Conservation (phyloP, 805 yeast species). For the Torulaspora microellipsoides region DNA sequence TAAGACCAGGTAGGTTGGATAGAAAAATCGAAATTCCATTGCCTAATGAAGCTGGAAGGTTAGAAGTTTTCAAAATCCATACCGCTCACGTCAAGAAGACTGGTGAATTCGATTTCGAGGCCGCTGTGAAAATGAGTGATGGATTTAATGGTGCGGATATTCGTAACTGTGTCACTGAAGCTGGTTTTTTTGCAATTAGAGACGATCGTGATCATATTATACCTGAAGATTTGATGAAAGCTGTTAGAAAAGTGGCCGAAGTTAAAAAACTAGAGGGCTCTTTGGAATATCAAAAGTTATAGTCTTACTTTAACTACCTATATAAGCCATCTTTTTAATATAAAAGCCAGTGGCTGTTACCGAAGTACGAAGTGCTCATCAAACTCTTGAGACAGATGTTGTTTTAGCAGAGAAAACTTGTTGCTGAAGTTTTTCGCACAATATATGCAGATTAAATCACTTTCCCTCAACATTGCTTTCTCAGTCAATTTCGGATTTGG, state of each 20-base stretch:
- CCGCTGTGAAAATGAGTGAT: conserved; percentile 96
- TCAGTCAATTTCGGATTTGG: conserved; percentile 40
- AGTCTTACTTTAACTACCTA: conserved; percentile 15
- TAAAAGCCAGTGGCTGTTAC: too few relatives aligned
- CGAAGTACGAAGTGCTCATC: conserved; percentile 15
- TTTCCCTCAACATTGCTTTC: conserved; percentile 23
- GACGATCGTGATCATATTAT: conserved; percentile 94
- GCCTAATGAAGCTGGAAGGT: conserved; percentile 93
- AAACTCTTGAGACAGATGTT: conserved; percentile 40
- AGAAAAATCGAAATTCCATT: conserved; percentile 92
- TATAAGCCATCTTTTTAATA: background rate
- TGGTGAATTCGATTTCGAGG: conserved; percentile 96
- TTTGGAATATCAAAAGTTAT: conserved; percentile 90
- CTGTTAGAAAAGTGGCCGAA: conserved; percentile 95
- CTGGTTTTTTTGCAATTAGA: conserved; percentile 96
- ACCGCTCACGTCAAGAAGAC: conserved; percentile 77
- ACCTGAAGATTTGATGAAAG: conserved; percentile 94
- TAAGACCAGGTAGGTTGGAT: conserved; percentile 97
- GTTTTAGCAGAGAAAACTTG: conserved; percentile 41
- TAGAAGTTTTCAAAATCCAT: conserved; percentile 92
- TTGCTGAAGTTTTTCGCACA: conserved; percentile 41
- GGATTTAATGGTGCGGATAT: conserved; percentile 99
- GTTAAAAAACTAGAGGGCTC: conserved; percentile 96
- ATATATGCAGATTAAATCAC: conserved; percentile 40
- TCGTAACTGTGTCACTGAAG: conserved; percentile 95